Evolutionary conservation across 495 filamentous ascomycete genomes (phyloP).

Genomic region (Hypoxylon fragiforme): DNA sequence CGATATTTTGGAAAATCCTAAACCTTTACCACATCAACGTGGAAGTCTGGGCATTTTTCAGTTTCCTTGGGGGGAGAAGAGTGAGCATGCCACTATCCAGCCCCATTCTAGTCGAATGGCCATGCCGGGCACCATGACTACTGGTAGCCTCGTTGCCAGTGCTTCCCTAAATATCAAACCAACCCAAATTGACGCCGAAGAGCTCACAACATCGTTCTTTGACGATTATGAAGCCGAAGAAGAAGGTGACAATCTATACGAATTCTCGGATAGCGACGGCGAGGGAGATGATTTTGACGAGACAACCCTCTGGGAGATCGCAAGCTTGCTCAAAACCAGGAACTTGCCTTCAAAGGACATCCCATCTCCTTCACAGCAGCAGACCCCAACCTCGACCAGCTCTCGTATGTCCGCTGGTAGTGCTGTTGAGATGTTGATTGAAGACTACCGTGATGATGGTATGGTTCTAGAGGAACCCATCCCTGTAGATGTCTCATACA

Average conservation of each 20-base stretch:
- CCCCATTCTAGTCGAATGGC: constrained; percentile 38
- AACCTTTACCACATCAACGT: constrained; percentile 54
- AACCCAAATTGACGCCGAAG: constrained; percentile 40
- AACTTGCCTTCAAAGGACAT: constrained; percentile 51
- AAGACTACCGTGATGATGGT: constrained; percentile 38
- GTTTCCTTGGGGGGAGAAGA: constrained; percentile 60
- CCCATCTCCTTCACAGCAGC: constrained; percentile 38
- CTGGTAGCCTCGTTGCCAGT: constrained; percentile 36
- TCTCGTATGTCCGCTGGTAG: constrained; percentile 31
- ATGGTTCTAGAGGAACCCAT: constrained; percentile 26
- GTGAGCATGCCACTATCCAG: constrained; percentile 52
- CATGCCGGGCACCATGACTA: constrained; percentile 55
- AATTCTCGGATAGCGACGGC: constrained; percentile 35
- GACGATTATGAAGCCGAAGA: constrained; percentile 53
- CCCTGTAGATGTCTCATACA: constrained; percentile 8
- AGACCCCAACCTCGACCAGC: constrained; percentile 11
- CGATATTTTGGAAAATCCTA: constrained; percentile 59
- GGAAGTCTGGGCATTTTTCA: constrained; percentile 60
- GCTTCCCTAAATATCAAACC: constrained; percentile 40
- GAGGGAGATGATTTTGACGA: constrained; percentile 58
- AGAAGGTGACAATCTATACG: constrained; percentile 44
- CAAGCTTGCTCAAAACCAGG: constrained; percentile 53
- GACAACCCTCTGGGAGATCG: constrained; percentile 60
- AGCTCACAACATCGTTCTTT: constrained; percentile 49
- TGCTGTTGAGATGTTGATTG: constrained; percentile 36